Evolutionary conservation across 495 filamentous ascomycete genomes (phyloP).

Genomic region (Annulohypoxylon maeteangense): DNA sequence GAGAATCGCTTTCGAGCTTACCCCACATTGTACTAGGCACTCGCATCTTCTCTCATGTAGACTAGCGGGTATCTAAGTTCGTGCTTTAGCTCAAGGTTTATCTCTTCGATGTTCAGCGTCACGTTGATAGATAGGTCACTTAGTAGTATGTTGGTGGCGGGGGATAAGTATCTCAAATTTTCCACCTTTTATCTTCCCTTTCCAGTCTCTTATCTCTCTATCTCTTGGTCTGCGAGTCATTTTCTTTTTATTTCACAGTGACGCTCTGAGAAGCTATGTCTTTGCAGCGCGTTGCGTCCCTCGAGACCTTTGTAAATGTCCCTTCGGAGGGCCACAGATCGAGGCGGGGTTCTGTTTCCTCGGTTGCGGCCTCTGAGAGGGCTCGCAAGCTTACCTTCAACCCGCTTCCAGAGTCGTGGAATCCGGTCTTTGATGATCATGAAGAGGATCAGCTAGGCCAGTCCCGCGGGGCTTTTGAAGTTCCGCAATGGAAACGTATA

Average conservation of each 20-base stretch:
- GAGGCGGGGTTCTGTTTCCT: slow-evolving; percentile 50
- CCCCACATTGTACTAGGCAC: slow-evolving; percentile 18
- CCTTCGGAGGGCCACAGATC: slow-evolving; percentile 50
- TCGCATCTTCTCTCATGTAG: not conserved
- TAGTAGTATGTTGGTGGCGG: not conserved
- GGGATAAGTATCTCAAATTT: slow-evolving; percentile 32
- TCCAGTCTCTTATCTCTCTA: not conserved
- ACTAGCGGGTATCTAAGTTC: slow-evolving; percentile 8
- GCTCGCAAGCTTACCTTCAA: slow-evolving; percentile 64
- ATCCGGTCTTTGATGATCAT: slow-evolving; percentile 46
- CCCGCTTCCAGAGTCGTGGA: slow-evolving; percentile 62
- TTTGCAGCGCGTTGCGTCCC: slow-evolving; percentile 60
- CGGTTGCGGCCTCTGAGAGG: slow-evolving; percentile 44
- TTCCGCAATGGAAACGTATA: slow-evolving; percentile 70
- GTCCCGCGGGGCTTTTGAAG: slow-evolving; percentile 75
- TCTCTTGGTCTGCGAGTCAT: slow-evolving; percentile 18
- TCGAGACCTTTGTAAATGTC: slow-evolving; percentile 61
- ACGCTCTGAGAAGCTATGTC: slow-evolving; percentile 54
- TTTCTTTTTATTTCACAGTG: slow-evolving; percentile 1
- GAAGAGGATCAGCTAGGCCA: slow-evolving; percentile 48
- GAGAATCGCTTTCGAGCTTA: slow-evolving; percentile 16
- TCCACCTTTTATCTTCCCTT: slow-evolving; percentile 1
- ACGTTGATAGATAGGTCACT: slow-evolving; percentile 8
- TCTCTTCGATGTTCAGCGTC: slow-evolving; percentile 29
- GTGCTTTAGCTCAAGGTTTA: slow-evolving; percentile 21